phyloP scores from a whole-genome alignment of 441 rosid genomes.

The Adansonia rubrostipa region DNA sequence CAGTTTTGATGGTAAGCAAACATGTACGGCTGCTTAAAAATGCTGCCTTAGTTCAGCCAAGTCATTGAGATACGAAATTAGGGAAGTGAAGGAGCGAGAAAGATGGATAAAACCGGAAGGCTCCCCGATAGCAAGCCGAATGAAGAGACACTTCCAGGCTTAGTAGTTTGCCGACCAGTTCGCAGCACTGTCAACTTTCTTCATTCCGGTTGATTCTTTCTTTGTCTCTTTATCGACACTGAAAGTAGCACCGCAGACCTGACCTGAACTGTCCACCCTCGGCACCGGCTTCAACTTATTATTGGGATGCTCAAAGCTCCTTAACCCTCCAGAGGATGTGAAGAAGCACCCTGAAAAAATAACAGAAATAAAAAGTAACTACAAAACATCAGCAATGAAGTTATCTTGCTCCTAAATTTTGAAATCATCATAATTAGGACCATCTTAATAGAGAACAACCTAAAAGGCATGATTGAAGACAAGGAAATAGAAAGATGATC shows the following conservation, averaged over 20 bases:
- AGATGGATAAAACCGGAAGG: constrained; percentile 9
- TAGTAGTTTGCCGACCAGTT: constrained; percentile 86
- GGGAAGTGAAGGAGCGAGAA: neutral
- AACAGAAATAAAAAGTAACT: neutral
- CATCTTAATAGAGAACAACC: constrained; percentile 5
- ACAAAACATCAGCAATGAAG: neutral
- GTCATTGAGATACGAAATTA: constrained; percentile 19
- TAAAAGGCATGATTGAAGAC: neutral
- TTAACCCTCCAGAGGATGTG: constrained; percentile 89
- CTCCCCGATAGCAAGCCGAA: neutral
- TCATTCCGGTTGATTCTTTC: constrained; percentile 74
- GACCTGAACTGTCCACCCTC: constrained; percentile 91
- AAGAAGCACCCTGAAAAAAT: constrained; percentile 80
- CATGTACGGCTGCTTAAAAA: constrained; percentile 35
- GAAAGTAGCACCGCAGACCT: constrained; percentile 84
- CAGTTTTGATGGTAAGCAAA: constrained; percentile 34
- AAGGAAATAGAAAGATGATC: neutral
- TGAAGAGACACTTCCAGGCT: constrained; percentile 25
- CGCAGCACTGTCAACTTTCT: constrained; percentile 88
- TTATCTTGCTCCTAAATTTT: constrained; percentile 14
- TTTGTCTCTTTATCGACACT: constrained; percentile 74
- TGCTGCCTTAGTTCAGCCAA: constrained; percentile 24
- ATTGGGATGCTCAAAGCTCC: constrained; percentile 87
- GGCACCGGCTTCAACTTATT: constrained; percentile 93
- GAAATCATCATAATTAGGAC: constrained; percentile 12